phyloP scores from a whole-genome alignment of 2,329 filamentous ascomycete genomes.

The Aphanocladium album region DNA sequence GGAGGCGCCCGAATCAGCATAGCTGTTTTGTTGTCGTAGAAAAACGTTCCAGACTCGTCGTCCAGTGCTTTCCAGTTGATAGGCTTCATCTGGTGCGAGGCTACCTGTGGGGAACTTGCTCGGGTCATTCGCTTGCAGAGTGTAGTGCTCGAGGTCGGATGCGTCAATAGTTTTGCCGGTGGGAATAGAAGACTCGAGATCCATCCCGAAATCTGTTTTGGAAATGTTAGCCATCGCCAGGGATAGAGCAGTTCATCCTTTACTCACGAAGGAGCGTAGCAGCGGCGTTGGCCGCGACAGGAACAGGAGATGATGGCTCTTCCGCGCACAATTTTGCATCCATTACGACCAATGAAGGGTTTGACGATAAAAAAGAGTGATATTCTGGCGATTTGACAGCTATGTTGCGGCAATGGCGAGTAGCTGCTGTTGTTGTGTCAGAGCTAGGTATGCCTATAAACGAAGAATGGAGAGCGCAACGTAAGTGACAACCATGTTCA shows the following conservation, averaged over 20 bases:
- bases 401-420: too few species aligned
- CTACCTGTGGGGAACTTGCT: not conserved
- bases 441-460: too few species aligned
- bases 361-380: too few species aligned
- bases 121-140: not conserved
- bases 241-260: not conserved
- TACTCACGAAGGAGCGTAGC: conserved; percentile 2
- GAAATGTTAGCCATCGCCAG: not conserved
- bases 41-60: conserved; percentile 5
- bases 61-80: not conserved
- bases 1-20: not conserved
- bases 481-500: too few species aligned
- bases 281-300: not conserved
- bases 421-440: too few species aligned
- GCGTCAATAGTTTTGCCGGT: not conserved
- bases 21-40: not conserved
- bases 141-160: not conserved
- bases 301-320: not conserved
- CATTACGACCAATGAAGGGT: not conserved
- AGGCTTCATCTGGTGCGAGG: not conserved
- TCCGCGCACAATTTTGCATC: not conserved
- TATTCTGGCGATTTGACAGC: too few species aligned
- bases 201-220: not conserved
- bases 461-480: too few species aligned
- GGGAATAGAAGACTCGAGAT: not conserved